Base-by-base conservation (phyloP, 2,329 filamentous ascomycete genomes). In the Gremmenia infestans region DNA sequence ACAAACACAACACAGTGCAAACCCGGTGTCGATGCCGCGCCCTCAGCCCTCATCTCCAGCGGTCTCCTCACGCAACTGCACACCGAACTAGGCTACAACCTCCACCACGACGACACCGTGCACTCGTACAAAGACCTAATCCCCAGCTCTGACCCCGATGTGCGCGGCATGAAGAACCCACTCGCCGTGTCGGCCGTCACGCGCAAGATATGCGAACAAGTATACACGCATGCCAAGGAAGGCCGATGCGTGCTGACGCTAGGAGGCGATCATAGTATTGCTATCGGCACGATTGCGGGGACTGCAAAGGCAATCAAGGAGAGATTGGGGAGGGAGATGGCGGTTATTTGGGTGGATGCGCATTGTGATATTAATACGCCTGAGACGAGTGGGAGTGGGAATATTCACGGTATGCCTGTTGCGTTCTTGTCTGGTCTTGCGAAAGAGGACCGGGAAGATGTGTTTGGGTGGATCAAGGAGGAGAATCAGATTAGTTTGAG, bases 281-380 rank as follows among this genome's bases (percentile, higher is more conserved):
- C 94, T 60, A 95, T 99, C 66, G 94, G 94, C 60, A 96, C 91
- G 48, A 85, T 99, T 65, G 87, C 88, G 28, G 94, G 94, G 42
- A 90, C 88, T 1, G 89, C 92, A 37, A 89, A 87, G 76, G 94
- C 93, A 0, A 86, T 90, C 42, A 84, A 89, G 56, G 92, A 99
- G 79, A 78, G 93, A 17, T 76, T 96, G 57, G 83, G 79, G 46
- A 81, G 87, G 54, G 93, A 97, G 67, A 86, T 97, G 60, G 94
- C 91, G 12, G 90, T 99, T 56, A 95, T 99, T 72, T 99, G 94
- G 94, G 94, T 99, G 35, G 94, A 99, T 73, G 94, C 94, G 25
- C 94, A 99, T 73, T 88, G 93, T 53, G 94, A 99, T 73, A 97
- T 99, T 78, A 99, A 99, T 77, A 91, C 89, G 1, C 94, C 93